Conservation (phyloP, 345 rosid genomes). For the Balakata baccata region DNA sequence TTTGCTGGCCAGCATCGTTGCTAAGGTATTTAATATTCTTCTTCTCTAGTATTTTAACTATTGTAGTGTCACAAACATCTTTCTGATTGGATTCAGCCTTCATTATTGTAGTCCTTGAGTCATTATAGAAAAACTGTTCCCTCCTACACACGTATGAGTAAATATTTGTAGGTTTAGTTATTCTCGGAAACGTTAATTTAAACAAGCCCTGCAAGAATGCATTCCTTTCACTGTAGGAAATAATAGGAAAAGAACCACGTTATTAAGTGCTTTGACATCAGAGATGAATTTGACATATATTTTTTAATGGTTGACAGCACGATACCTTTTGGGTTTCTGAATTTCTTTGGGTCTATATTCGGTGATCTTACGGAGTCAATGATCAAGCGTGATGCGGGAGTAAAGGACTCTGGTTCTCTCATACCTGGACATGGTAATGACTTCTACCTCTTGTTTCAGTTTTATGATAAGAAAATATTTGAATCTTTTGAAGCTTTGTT, state of each 20-base stretch:
- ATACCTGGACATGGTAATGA: slow-evolving; percentile 89
- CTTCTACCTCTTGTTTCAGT: background rate
- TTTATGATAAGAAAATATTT: background rate
- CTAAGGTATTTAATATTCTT: slow-evolving; percentile 51
- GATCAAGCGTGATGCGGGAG: slow-evolving; percentile 98
- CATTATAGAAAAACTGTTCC: background rate
- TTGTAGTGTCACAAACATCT: background rate
- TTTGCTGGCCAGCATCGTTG: slow-evolving; percentile 75
- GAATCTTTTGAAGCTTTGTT: background rate
- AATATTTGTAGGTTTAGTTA: background rate
- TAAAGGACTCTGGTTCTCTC: slow-evolving; percentile 91
- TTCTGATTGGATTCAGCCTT: background rate
- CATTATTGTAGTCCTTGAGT: background rate
- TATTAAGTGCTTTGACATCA: background rate
- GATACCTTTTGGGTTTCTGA: slow-evolving; percentile 71
- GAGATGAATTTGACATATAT: slow-evolving; percentile 13
- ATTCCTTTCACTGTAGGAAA: background rate
- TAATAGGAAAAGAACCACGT: background rate
- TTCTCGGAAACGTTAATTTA: background rate
- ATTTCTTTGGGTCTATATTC: slow-evolving; percentile 82
- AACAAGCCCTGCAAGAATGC: background rate
- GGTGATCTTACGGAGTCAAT: slow-evolving; percentile 94
- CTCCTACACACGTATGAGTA: background rate
- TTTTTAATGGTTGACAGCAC: slow-evolving; percentile 49
- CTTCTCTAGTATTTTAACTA: background rate